Evolutionary conservation across 495 filamentous ascomycete species (phyloP), one percentile per base, ranked within the genome.

Genomic region (Neurospora sp.): DNA sequence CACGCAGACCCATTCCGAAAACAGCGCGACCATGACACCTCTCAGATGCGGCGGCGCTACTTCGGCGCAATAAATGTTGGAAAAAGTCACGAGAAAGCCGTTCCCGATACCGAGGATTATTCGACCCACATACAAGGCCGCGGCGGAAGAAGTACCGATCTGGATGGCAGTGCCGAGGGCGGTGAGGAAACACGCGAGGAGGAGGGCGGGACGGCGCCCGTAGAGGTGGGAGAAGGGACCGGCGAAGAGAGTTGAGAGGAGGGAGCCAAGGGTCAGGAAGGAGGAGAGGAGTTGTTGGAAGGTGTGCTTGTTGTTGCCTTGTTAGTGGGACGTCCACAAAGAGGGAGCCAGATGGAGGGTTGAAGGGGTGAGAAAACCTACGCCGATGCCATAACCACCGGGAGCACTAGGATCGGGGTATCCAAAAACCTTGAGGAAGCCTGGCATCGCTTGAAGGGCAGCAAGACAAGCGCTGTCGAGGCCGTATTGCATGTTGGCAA

Each of bases 361-460:
- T 16, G 37, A n/a, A 72, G 37, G 18, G 18, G 11, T 5, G 14
- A 11, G 3, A 18, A 9, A 20, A 41, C 68, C 1, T 71, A 71
- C 73, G 59, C 75, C 75, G 14, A 78, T 79, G 1, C 70, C 75
- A 46, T 75, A 78, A 3, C 77, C 75, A 3, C 75, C 75, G 2
- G 70, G 69, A 16, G 69, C 69, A 0, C 53, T 69, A 0, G 77
- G 74, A 16, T 75, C 74, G 1, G 69, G 66, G 44, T 77, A 73
- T 11, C 77, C 77, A 70, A 79, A 78, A 71, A 85, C 84, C 74
- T 84, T 75, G 39, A 89, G 79, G 74, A 89, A 90, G 1, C 87
- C 87, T 12, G 85, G 75, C 88, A 89, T 89, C 42, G 88, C 88
- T 73, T 89, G 87, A 10, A 90, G 80, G 72, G 87, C 86, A 20